phyloP scores from a whole-genome alignment of 371 early-diverging fungal genomes.

The Umbelopsis sp. region DNA sequence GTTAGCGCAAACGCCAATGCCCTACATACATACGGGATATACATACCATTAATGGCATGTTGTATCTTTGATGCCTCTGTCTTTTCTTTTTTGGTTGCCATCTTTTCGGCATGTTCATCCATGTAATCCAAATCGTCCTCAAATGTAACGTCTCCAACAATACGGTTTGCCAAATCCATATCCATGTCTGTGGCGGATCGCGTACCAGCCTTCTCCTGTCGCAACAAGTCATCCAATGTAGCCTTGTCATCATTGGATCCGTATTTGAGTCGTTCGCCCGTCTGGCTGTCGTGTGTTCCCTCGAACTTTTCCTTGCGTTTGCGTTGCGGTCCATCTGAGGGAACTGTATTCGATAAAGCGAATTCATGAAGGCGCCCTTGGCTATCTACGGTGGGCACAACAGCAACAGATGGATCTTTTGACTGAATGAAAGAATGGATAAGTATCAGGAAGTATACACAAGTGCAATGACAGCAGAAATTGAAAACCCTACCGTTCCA shows the following conservation, averaged over 20 bases:
- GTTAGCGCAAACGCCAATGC: not conserved
- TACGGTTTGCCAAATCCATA: constrained; percentile 72
- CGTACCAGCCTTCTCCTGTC: constrained; percentile 67
- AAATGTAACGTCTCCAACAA: constrained; percentile 77
- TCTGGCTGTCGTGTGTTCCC: constrained; percentile 56
- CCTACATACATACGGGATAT: not conserved
- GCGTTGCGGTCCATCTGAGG: constrained; percentile 20
- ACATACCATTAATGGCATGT: constrained; percentile 62
- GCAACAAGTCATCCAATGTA: constrained; percentile 66
- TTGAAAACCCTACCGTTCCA: not conserved
- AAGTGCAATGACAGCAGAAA: too few relatives aligned
- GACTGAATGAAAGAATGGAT: not conserved
- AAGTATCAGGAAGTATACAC: not conserved
- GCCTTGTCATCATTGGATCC: constrained; percentile 59
- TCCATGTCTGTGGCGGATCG: constrained; percentile 59
- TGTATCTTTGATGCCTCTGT: constrained; percentile 69
- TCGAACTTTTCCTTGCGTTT: constrained; percentile 55
- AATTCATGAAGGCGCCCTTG: constrained; percentile 60
- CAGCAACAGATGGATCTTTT: constrained; percentile 29
- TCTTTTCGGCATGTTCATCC: constrained; percentile 88
- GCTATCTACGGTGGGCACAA: constrained; percentile 71
- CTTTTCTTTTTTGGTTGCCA: constrained; percentile 64
- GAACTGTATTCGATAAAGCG: constrained; percentile 32
- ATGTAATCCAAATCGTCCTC: constrained; percentile 84
- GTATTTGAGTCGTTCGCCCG: constrained; percentile 63